Base-by-base conservation (phyloP, 805 yeast genomes). In the Saccharomycopsis fermentans region DNA sequence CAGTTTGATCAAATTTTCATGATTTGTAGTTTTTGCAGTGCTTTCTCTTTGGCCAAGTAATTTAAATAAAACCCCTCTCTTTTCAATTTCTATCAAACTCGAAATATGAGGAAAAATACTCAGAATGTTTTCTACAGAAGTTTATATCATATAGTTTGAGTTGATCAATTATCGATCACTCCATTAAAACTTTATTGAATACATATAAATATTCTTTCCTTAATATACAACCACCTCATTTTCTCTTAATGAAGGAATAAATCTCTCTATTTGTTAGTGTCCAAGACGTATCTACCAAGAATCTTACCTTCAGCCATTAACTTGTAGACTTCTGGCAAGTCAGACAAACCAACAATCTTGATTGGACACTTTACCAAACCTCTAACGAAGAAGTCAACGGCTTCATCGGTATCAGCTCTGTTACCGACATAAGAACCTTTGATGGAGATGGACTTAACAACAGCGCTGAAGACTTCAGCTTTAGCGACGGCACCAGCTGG, bases 341-440 rank as follows among this genome's bases (percentile, higher is more conserved):
- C 82, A 60, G 90, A 81, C 67, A 88, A 78, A 59, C 90, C 90
- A 57, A 83, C 90, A 71, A 90, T 70, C 76, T 81, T 81, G 75
- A 87, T 83, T 66, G 89, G 87, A 63, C 88, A 80, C 71, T 79
- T 77, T 70, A 86, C 85, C 69, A 82, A 74, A 63, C 91, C 92
- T 71, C 88, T 78, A 65, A 77, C 63, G 73, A 83, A 84, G 79
- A 86, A 85, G 67, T 84, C 87, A 64, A 86, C 73, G 58, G 92
- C 90, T 77, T 87, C 91, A 63, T 84, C 80, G 64, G 92, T 81
- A 74, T 89, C 96, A 64, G 86, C 86, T 75, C 95, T 84, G 82
- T 87, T 87, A 67, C 96, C 96, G 63, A 88, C 96, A 70, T 86
- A 86, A 56, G 95, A 87, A 66, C 94, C 96, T 71, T 77, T 81